Evolutionary conservation across 139 green algal species (phyloP).

Genomic region (Chloropicon primus): DNA sequence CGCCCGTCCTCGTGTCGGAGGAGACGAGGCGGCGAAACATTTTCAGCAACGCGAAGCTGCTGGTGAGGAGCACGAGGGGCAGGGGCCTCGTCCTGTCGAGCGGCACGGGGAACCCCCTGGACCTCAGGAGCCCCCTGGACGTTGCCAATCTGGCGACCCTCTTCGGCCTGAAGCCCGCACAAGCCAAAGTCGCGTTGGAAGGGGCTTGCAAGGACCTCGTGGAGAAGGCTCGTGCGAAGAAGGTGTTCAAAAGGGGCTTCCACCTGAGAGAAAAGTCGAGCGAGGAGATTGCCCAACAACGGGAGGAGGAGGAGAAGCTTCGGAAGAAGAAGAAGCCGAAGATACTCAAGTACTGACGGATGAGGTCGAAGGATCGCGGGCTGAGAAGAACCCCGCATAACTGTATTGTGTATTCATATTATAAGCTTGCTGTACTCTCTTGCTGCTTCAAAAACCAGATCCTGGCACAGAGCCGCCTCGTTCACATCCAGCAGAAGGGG

Average conservation of each 20-base stretch:
- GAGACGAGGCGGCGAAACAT: neutral
- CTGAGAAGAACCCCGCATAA: too few relatives aligned
- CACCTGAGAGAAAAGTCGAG: neutral
- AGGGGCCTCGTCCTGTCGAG: neutral
- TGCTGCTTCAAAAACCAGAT: too few relatives aligned
- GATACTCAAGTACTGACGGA: neutral
- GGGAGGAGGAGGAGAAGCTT: neutral
- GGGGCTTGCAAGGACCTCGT: neutral
- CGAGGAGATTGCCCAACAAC: too few relatives aligned
- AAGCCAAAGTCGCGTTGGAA: neutral
- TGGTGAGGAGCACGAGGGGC: neutral
- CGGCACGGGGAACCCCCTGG: neutral
- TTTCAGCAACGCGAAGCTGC: neutral
- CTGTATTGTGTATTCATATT: too few relatives aligned
- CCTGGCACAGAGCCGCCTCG: too few relatives aligned
- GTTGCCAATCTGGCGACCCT: neutral
- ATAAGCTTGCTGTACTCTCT: too few relatives aligned
- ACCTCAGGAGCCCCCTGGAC: neutral
- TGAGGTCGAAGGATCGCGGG: neutral
- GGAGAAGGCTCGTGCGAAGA: neutral
- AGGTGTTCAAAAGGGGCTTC: neutral
- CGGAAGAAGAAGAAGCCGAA: neutral
- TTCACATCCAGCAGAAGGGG: too few relatives aligned
- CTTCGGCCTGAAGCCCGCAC: neutral
- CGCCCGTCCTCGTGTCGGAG: neutral